phyloP scores from a whole-genome alignment of 495 filamentous ascomycete species.

The Lichenothelia convexa region DNA sequence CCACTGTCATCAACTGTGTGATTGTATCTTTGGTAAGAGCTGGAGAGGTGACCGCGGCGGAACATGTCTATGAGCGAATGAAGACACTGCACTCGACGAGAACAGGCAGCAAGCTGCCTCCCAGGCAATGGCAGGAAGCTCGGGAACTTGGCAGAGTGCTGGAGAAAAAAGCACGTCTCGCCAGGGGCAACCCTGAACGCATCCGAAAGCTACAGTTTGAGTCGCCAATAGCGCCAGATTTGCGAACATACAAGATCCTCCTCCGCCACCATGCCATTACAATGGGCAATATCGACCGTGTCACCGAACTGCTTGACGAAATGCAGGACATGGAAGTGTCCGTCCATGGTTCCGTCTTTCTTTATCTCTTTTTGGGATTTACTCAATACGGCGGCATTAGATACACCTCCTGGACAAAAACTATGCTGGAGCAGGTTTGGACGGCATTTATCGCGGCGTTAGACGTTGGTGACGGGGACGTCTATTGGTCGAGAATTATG shows the following conservation, averaged over 20 bases:
- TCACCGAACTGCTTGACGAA: constrained; percentile 40
- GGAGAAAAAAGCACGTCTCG: constrained; percentile 27
- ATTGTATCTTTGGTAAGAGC: constrained; percentile 57
- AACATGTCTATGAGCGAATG: constrained; percentile 69
- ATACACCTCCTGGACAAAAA: constrained; percentile 45
- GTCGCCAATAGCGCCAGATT: constrained; percentile 39
- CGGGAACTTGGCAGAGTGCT: constrained; percentile 23
- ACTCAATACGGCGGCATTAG: constrained; percentile 41
- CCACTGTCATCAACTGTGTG: constrained; percentile 67
- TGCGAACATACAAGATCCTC: constrained; percentile 46
- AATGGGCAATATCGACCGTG: constrained; percentile 37
- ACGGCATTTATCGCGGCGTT: constrained; percentile 10
- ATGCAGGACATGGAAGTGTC: constrained; percentile 40
- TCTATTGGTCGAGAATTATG: neutral
- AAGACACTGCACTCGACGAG: constrained; percentile 34
- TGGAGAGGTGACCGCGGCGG: constrained; percentile 52
- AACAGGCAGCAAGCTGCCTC: constrained; percentile 16
- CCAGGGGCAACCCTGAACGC: constrained; percentile 38
- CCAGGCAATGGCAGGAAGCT: constrained; percentile 17
- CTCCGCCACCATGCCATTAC: constrained; percentile 30
- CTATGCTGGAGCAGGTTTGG: constrained; percentile 32
- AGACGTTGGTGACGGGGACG: neutral
- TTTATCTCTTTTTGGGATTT: constrained; percentile 59
- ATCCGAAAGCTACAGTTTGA: constrained; percentile 32
- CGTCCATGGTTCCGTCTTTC: constrained; percentile 42